phyloP scores from a whole-genome alignment of 805 yeast species.

The Clavispora santaluciae region DNA sequence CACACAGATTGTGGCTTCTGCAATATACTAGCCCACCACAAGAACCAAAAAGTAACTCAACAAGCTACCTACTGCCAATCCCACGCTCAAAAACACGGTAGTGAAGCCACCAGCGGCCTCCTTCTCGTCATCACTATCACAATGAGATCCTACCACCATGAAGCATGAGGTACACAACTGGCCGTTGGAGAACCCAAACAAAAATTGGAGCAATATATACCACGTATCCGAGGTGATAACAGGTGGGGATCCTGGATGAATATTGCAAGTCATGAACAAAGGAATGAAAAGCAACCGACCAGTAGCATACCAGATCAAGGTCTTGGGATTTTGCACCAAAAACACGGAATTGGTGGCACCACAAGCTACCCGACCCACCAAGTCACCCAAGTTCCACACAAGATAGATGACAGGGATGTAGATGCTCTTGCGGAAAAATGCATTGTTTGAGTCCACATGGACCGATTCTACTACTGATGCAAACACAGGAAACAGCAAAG shows the following conservation, averaged over 20 bases:
- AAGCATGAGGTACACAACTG: slow-evolving; percentile 76
- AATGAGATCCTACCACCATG: slow-evolving; percentile 61
- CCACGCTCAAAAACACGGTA: slow-evolving; percentile 70
- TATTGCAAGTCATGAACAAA: slow-evolving; percentile 63
- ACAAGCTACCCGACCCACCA: slow-evolving; percentile 70
- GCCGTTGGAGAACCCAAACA: slow-evolving; percentile 86
- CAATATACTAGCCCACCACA: slow-evolving; percentile 14
- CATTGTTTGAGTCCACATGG: slow-evolving; percentile 23
- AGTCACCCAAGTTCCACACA: slow-evolving; percentile 87
- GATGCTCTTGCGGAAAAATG: slow-evolving; percentile 44
- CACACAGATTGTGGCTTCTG: too few species aligned
- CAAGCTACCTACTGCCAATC: slow-evolving; percentile 75
- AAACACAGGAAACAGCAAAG: slow-evolving; percentile 84
- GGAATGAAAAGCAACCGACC: slow-evolving; percentile 62
- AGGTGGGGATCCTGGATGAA: slow-evolving; percentile 37
- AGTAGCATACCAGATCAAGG: slow-evolving; percentile 51
- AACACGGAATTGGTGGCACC: slow-evolving; percentile 30
- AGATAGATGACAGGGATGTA: slow-evolving; percentile 73
- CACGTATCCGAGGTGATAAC: slow-evolving; percentile 53
- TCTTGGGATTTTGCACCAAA: slow-evolving; percentile 36
- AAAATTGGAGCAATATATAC: slow-evolving; percentile 65
- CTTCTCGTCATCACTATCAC: slow-evolving; percentile 61
- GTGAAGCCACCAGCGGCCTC: slow-evolving; percentile 96
- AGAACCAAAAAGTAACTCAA: slow-evolving; percentile 64
- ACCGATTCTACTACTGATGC: slow-evolving; percentile 63